Evolutionary conservation across 73 alveolate species (phyloP).

Genomic region (Paramecium sonneborni): DNA sequence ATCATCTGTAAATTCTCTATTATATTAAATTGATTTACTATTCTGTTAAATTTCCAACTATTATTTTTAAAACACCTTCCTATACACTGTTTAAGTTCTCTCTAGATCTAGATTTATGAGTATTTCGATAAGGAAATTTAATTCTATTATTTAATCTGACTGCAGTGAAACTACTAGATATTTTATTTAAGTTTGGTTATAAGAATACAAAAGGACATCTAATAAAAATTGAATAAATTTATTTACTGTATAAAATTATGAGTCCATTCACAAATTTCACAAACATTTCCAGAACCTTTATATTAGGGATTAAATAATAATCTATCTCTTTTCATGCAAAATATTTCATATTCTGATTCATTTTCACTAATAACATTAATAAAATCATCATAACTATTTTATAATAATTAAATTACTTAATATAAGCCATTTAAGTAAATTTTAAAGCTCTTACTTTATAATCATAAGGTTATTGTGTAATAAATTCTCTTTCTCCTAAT

Average conservation of each 20-base stretch:
- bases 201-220: constrained; percentile 53
- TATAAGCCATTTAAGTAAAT: constrained; percentile 7
- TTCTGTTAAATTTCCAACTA: neutral
- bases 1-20: constrained; percentile 34
- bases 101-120: neutral
- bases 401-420: neutral
- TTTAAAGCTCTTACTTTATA: constrained; percentile 27
- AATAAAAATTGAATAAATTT: neutral
- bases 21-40: neutral
- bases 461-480: constrained; percentile 13
- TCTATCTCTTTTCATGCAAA: constrained; percentile 33
- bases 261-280: constrained; percentile 58
- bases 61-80: neutral
- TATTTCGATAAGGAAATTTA: constrained; percentile 11
- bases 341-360: constrained; percentile 7
- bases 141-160: constrained; percentile 9
- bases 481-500: constrained; percentile 45
- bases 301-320: constrained; percentile 6
- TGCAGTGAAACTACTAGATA: neutral
- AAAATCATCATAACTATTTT: constrained; percentile 8
- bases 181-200: constrained; percentile 33
- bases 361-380: neutral
- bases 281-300: constrained; percentile 35
- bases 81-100: neutral
- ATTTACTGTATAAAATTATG: neutral